Evolutionary conservation across 202 grass and related monocot species (phyloP).

Genomic region (Cymbopogon flexuosus): DNA sequence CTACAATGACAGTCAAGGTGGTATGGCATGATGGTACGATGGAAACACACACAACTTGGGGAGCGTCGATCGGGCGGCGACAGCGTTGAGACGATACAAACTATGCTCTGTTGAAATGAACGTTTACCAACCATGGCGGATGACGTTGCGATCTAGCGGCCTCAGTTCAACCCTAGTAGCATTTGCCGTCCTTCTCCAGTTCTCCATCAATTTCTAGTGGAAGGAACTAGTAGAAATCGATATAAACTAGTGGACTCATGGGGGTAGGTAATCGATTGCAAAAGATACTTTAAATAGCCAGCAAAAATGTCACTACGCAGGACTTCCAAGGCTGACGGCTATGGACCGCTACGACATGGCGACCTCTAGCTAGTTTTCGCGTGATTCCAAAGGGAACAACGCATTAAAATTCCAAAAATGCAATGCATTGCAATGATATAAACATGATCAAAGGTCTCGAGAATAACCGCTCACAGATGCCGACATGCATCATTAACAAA

Average conservation of each 20-base stretch:
- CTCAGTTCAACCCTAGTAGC: background rate
- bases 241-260: background rate
- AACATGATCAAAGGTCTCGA: background rate
- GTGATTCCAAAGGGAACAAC: background rate
- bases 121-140: conserved; percentile 26
- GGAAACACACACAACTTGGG: background rate
- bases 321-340: background rate
- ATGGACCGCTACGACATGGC: background rate
- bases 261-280: background rate
- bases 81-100: background rate
- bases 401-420: background rate
- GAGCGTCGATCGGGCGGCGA: background rate
- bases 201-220: background rate
- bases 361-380: background rate
- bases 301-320: background rate
- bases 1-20: background rate
- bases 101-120: conserved; percentile 8
- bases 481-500: background rate
- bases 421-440: background rate
- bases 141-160: conserved; percentile 25
- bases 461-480: background rate
- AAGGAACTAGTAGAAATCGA: background rate
- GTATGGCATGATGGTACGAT: background rate
- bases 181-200: background rate
- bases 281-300: background rate